These are phyloP conservation scores for Aspergillus calidoustus DNA, from an alignment of 2,329 filamentous ascomycete species.

Conservation along the genomic window DNA sequence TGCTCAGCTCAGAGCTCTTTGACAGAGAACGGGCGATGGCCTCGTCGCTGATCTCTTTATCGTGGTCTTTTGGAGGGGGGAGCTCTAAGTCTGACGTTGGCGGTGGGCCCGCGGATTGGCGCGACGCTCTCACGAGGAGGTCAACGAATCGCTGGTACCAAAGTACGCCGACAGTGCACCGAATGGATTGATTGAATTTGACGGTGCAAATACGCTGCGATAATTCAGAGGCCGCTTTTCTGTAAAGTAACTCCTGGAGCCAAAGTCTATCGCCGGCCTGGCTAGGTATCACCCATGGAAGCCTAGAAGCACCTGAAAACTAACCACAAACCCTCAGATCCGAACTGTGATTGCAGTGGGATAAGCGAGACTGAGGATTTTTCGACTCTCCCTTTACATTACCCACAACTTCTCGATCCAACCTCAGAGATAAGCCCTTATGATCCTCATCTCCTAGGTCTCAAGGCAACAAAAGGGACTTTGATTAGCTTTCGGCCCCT, in stretches of 20 bases:
- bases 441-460: neutral
- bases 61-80: slow-evolving; percentile 2
- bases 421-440: neutral
- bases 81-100: slow-evolving; percentile 14
- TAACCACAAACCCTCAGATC: neutral
- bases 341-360: neutral
- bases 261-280: no score
- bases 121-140: neutral
- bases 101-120: slow-evolving; percentile 16
- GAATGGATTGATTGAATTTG: neutral
- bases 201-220: neutral
- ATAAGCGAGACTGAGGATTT: neutral
- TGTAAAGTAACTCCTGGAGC: neutral
- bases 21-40: neutral
- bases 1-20: neutral
- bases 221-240: neutral
- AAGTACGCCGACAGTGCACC: neutral
- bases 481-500: neutral
- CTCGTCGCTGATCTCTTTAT: slow-evolving; percentile 1
- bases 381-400: neutral
- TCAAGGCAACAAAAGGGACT: neutral
- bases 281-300: neutral
- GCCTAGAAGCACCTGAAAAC: neutral
- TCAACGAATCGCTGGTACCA: neutral
- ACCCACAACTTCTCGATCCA: neutral